Evolutionary conservation across 2,329 filamentous ascomycete genomes (phyloP).

Genomic region (Zymoseptoria tritici): DNA sequence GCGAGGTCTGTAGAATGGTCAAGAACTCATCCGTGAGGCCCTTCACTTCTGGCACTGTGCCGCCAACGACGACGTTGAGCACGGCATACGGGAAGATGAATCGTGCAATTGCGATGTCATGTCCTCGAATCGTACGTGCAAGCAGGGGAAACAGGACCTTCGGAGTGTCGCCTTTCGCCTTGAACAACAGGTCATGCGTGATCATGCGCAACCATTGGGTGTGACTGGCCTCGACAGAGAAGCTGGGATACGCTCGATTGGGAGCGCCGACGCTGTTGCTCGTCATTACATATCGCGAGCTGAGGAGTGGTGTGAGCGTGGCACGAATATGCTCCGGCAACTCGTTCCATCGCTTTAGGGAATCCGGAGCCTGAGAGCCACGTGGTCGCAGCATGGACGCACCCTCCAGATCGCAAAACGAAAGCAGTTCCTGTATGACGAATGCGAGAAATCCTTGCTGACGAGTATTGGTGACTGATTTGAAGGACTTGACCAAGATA

Average conservation of each 20-base stretch:
- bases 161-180: slow-evolving; percentile 66
- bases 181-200: slow-evolving; percentile 73
- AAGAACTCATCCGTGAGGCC: slow-evolving; percentile 67
- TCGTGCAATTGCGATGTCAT: slow-evolving; percentile 76
- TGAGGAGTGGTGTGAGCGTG: slow-evolving; percentile 79
- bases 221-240: slow-evolving; percentile 60
- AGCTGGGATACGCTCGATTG: slow-evolving; percentile 63
- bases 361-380: slow-evolving; percentile 49
- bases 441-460: slow-evolving; percentile 89
- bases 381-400: slow-evolving; percentile 46
- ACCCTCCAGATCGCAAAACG: slow-evolving; percentile 64
- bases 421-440: slow-evolving; percentile 85
- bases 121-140: slow-evolving; percentile 72
- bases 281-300: slow-evolving; percentile 70
- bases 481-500: slow-evolving; percentile 82
- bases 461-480: slow-evolving; percentile 79
- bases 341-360: slow-evolving; percentile 66
- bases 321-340: slow-evolving; percentile 73
- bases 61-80: slow-evolving; percentile 72
- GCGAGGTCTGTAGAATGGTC: slow-evolving; percentile 60
- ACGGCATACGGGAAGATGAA: slow-evolving; percentile 85
- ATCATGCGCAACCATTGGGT: slow-evolving; percentile 74
- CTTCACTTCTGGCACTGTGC: slow-evolving; percentile 55
- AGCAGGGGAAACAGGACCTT: slow-evolving; percentile 73
- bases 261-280: slow-evolving; percentile 26